Conservation (phyloP, 345 rosid species). For the Cardiospermum halicacabum region DNA sequence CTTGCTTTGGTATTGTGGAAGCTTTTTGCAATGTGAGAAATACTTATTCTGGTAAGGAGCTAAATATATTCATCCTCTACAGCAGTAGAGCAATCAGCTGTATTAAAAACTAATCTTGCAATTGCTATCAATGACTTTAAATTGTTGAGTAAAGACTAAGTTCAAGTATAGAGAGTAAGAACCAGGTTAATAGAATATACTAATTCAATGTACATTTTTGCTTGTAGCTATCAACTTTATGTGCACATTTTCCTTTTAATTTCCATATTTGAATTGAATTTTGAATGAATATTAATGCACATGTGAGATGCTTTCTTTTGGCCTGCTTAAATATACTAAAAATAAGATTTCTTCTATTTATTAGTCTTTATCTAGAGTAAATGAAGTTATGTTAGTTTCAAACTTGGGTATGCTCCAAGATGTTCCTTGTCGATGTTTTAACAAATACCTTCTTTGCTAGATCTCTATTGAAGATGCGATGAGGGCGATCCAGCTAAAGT, state of each 20-base stretch:
- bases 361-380: background rate
- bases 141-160: background rate
- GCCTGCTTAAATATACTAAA: background rate
- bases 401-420: background rate
- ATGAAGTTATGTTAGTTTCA: background rate
- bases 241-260: background rate
- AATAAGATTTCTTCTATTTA: background rate
- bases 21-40: background rate
- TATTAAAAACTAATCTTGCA: background rate
- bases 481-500: slow-evolving; percentile 78
- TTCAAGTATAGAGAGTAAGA: background rate
- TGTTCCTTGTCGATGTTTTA: background rate
- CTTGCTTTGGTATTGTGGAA: background rate
- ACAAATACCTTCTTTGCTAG: slow-evolving; percentile 28
- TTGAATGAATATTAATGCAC: background rate
- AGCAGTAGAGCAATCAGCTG: background rate
- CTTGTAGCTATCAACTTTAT: background rate
- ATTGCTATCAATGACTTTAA: no score
- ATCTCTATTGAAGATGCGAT: slow-evolving; percentile 60
- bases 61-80: no score
- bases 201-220: background rate
- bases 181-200: background rate
- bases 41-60: no score
- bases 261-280: background rate
- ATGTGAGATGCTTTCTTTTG: background rate